Evolutionary conservation across 1,284 basidiomycete species (phyloP).

Genomic region (Hymenochaete sp.): DNA sequence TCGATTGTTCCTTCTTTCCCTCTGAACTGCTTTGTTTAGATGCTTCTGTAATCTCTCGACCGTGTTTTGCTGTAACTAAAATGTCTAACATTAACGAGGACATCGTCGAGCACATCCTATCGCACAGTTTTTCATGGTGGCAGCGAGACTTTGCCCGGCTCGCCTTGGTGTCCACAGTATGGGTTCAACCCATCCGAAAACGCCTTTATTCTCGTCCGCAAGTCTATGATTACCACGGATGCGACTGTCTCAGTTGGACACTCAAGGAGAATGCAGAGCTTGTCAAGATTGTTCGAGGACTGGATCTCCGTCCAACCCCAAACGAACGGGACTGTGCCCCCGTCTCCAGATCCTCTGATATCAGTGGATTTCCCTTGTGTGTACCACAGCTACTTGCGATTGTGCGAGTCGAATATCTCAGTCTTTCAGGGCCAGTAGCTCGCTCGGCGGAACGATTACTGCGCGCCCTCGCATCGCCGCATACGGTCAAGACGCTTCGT

Average conservation of each 20-base stretch:
- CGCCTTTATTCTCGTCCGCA: constrained; percentile 38
- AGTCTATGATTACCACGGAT: constrained; percentile 34
- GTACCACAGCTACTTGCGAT: constrained; percentile 37
- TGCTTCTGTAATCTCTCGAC: neutral
- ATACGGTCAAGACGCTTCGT: constrained; percentile 34
- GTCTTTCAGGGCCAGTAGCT: constrained; percentile 39
- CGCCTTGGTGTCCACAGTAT: constrained; percentile 37
- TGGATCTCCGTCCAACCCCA: constrained; percentile 34
- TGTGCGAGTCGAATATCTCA: constrained; percentile 32
- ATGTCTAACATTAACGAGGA: constrained; percentile 36
- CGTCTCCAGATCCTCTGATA: too few species aligned
- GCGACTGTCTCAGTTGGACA: constrained; percentile 35
- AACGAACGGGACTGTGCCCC: constrained; percentile 13
- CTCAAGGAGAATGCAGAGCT: constrained; percentile 32
- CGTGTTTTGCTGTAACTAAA: neutral
- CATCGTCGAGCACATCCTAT: constrained; percentile 44
- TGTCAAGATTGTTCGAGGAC: constrained; percentile 30
- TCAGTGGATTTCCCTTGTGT: constrained; percentile 22
- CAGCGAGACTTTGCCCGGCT: constrained; percentile 40
- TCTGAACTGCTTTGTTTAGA: neutral
- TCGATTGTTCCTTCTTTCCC: constrained; percentile 1
- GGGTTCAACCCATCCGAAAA: constrained; percentile 36
- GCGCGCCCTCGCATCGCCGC: constrained; percentile 32
- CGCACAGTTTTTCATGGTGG: constrained; percentile 45
- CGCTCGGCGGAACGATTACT: constrained; percentile 40